A percentile compares a stretch with the other conserved stretches of the same genome.
These are phyloP conservation scores for Corylus heterophylla DNA, from an alignment of 306 rosid genomes.

Conservation along the genomic window DNA sequence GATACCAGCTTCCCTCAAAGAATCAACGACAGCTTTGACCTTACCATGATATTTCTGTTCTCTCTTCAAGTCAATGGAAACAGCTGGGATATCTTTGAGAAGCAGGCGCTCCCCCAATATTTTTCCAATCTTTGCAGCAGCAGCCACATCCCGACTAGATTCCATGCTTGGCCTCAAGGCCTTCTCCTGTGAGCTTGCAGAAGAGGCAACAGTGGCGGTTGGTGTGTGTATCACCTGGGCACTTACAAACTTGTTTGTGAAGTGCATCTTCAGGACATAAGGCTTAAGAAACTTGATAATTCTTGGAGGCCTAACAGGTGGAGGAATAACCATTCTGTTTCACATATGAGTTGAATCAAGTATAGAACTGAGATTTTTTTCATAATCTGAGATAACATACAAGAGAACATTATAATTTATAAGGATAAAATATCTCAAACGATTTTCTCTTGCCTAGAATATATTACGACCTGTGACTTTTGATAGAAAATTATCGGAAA, in stretches of 20 bases:
- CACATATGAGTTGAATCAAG: conserved; percentile 1
- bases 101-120: conserved; percentile 77
- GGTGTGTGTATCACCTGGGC: conserved; percentile 80
- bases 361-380: background rate
- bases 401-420: background rate
- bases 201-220: conserved; percentile 81
- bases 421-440: background rate
- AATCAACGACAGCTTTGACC: conserved; percentile 78
- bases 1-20: conserved; percentile 71
- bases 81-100: conserved; percentile 73
- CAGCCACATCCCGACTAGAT: conserved; percentile 71
- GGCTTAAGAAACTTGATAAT: conserved; percentile 73
- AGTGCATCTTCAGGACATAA: conserved; percentile 83
- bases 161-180: conserved; percentile 64
- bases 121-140: conserved; percentile 87
- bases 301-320: conserved; percentile 64
- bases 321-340: conserved; percentile 74
- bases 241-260: conserved; percentile 75
- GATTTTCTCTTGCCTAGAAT: background rate
- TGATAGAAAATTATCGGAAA: background rate
- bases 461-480: background rate
- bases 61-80: conserved; percentile 75
- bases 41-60: conserved; percentile 95
- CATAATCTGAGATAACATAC: background rate
- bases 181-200: conserved; percentile 85